Percentiles rank a stretch among this genome's conserved stretches.
Conservation (phyloP, 2,329 filamentous ascomycete species). For the Botrytis deweyae region DNA sequence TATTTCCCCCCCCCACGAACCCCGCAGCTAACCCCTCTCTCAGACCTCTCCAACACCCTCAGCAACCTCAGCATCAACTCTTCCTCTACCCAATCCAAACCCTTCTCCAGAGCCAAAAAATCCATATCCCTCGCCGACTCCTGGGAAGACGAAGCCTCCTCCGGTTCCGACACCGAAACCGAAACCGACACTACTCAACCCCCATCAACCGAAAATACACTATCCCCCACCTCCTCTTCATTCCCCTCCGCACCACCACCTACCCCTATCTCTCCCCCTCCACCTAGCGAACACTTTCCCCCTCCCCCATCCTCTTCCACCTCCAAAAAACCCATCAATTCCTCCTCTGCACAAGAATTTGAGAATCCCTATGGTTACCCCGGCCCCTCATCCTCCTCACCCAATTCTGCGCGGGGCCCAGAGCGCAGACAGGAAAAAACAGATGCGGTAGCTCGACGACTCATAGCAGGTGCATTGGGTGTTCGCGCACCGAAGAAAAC, state of each 20-base stretch:
- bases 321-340: neutral
- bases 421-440: conserved; percentile 76
- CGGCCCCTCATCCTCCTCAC: neutral
- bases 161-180: conserved; percentile 35
- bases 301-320: conserved; percentile 7
- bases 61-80: conserved; percentile 28
- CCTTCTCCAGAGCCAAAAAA: conserved; percentile 32
- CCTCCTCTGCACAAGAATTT: conserved; percentile 19
- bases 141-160: conserved; percentile 71
- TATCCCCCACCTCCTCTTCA: conserved; percentile 29
- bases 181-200: conserved; percentile 15
- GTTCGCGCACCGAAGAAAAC: conserved; percentile 77
- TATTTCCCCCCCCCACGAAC: neutral
- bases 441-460: conserved; percentile 80
- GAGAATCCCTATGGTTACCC: conserved; percentile 32
- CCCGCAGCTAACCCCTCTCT: conserved; percentile 26
- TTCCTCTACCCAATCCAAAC: conserved; percentile 28
- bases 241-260: conserved; percentile 59
- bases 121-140: conserved; percentile 57
- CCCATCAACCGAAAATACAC: conserved; percentile 29
- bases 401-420: conserved; percentile 27
- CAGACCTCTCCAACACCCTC: conserved; percentile 32
- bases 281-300: conserved; percentile 15
- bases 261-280: conserved; percentile 61
- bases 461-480: conserved; percentile 88